These are phyloP conservation scores for Paracamarosporium sp. DNA, from an alignment of 2,329 filamentous ascomycete species.

Conservation along the genomic window DNA sequence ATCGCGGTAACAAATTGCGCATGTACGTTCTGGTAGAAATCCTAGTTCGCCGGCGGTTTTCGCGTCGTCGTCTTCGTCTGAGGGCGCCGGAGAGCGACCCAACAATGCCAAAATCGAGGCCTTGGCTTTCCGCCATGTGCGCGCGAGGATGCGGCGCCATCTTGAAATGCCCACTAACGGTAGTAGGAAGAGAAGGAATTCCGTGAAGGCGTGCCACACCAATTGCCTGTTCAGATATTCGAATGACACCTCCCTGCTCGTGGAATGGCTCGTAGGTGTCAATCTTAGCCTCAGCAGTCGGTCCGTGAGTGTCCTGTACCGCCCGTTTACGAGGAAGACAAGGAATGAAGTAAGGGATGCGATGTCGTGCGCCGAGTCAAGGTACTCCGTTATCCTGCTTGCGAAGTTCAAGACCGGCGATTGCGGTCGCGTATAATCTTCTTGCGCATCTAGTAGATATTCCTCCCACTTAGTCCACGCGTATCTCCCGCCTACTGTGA, in stretches of 20 bases:
- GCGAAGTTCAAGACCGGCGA: constrained; percentile 62
- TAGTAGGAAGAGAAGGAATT: constrained; percentile 96
- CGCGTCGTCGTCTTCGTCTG: constrained; percentile 51
- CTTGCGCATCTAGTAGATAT: constrained; percentile 78
- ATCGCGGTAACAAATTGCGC: constrained; percentile 95
- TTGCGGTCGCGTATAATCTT: constrained; percentile 69
- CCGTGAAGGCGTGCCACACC: constrained; percentile 99
- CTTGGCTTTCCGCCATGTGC: constrained; percentile 84
- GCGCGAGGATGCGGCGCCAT: constrained; percentile 88
- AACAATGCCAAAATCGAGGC: constrained; percentile 58
- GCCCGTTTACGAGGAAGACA: constrained; percentile 87
- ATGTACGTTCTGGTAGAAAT: constrained; percentile 91
- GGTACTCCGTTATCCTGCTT: constrained; percentile 71
- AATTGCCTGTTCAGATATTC: constrained; percentile 97
- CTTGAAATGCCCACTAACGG: constrained; percentile 93
- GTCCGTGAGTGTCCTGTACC: constrained; percentile 90
- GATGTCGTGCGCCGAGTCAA: constrained; percentile 78
- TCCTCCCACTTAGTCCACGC: constrained; percentile 92
- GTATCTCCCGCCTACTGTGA: constrained; percentile 88
- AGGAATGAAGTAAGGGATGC: constrained; percentile 86
- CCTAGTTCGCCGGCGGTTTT: constrained; percentile 73
- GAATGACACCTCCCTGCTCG: constrained; percentile 91
- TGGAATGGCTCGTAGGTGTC: constrained; percentile 80
- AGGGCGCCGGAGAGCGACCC: constrained; percentile 53
- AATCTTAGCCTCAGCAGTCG: constrained; percentile 83